Base-by-base conservation (phyloP, 805 yeast genomes). In the Candida awuae region DNA sequence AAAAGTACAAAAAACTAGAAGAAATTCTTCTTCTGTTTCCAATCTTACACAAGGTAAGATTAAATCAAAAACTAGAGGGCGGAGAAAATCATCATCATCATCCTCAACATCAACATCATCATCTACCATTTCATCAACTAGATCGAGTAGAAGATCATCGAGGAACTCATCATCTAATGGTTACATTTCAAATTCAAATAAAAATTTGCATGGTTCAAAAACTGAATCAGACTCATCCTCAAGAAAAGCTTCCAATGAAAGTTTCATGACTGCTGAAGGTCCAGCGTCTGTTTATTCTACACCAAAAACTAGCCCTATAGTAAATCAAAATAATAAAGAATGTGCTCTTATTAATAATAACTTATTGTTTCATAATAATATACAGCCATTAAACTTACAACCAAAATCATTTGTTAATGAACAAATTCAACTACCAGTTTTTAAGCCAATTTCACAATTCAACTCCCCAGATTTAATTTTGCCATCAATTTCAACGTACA, bases 211-310 rank as follows among this genome's bases (percentile, higher is more conserved):
- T 27, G 25, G 31, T 5, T 25, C 39, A 29, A 18, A 35, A 29
- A 21, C 46, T n/a, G 18, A 29, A 30, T 29, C 34, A 18, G n/a
- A 22, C 14, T 21, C 30, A n/a, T 27, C 39, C 6, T 32, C 29
- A 14, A 32, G 43, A 23, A 41, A 30, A 25, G 29, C 33, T n/a
- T 41, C 40, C 4, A 20, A 19, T 18, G 42, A 23, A 17, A 34
- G 35, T 23, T 19, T 33, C 8, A 34, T 32, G 44, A 41, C 44
- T 41, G 38, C 44, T 34, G 44, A 37, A 30, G 12, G 26, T 17
- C 38, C 44, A 34, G 44, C 38, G 44, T 41, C 44, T 8, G 28
- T 33, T 14, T 33, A 41, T 34, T 26, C 32, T 14, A 37, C 41
- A 13, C 41, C 41, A 9, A 37, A 34, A 19, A 38, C 15, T 14